These are phyloP conservation scores for Hamamelis virginiana DNA, from an alignment of 164 flowering plant genomes.

Conservation along the genomic window DNA sequence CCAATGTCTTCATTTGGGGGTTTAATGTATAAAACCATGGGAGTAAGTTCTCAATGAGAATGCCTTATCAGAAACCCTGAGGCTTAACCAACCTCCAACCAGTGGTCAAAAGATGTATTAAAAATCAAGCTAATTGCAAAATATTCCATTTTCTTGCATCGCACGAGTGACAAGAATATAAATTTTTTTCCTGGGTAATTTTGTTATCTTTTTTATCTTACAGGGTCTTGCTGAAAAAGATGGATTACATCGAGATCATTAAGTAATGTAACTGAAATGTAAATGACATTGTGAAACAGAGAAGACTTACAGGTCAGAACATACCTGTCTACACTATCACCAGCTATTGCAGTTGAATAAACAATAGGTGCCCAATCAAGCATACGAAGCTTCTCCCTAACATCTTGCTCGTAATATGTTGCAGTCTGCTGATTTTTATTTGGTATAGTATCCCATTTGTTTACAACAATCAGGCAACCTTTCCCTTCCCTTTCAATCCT, in stretches of 20 bases:
- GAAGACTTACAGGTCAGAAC: constrained; percentile 16
- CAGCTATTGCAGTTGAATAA: constrained; percentile 88
- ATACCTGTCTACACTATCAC: constrained; percentile 87
- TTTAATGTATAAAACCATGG: no score
- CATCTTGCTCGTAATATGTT: constrained; percentile 84
- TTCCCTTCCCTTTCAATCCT: constrained; percentile 94
- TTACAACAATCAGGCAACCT: constrained; percentile 94
- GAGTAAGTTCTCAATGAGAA: no score
- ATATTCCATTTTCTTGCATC: not conserved
- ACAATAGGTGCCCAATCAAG: constrained; percentile 99
- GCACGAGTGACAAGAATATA: not conserved
- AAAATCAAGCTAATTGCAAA: no score
- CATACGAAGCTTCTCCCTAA: constrained; percentile 78
- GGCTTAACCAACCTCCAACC: no score
- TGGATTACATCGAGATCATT: constrained; percentile 1
- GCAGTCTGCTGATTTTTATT: constrained; percentile 86
- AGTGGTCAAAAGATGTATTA: no score
- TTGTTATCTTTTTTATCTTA: not conserved
- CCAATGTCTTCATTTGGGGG: no score
- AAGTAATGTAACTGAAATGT: not conserved
- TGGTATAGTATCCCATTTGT: constrained; percentile 99
- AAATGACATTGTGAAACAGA: not conserved
- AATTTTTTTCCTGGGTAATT: not conserved
- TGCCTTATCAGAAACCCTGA: no score
- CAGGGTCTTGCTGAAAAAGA: not conserved